phyloP scores from a whole-genome alignment of 148 eudicot genomes.

The Fagopyrum tataricum region DNA sequence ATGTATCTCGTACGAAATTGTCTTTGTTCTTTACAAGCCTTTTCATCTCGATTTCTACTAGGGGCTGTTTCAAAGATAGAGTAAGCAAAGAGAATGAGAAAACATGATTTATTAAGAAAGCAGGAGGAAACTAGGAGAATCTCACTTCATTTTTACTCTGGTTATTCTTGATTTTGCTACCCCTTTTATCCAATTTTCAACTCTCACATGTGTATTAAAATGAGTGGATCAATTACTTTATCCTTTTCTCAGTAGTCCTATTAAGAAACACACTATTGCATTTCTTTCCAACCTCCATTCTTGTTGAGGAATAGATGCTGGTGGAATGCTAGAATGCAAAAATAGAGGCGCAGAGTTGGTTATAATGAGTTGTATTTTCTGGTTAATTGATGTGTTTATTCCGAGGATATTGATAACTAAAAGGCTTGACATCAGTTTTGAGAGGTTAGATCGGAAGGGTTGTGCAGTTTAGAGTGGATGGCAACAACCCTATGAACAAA shows the following conservation, averaged over 20 bases:
- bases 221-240: not conserved
- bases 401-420: not conserved
- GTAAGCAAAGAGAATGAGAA: not conserved
- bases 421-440: not conserved
- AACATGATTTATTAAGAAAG: not conserved
- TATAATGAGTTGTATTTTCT: not conserved
- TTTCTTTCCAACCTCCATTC: not conserved
- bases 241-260: not conserved
- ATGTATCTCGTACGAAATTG: not conserved
- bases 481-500: not conserved
- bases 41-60: not conserved
- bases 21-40: not conserved
- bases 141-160: not conserved
- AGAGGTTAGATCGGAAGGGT: not conserved
- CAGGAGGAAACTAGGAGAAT: not conserved
- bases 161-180: not conserved
- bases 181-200: not conserved
- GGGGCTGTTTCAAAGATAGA: not conserved
- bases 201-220: not conserved
- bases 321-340: not conserved
- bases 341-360: not conserved
- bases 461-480: conserved; percentile 5
- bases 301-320: conserved; percentile 1
- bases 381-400: not conserved
- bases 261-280: not conserved